phyloP scores from a whole-genome alignment of 257 asterid species.

The Coffea canephora region DNA sequence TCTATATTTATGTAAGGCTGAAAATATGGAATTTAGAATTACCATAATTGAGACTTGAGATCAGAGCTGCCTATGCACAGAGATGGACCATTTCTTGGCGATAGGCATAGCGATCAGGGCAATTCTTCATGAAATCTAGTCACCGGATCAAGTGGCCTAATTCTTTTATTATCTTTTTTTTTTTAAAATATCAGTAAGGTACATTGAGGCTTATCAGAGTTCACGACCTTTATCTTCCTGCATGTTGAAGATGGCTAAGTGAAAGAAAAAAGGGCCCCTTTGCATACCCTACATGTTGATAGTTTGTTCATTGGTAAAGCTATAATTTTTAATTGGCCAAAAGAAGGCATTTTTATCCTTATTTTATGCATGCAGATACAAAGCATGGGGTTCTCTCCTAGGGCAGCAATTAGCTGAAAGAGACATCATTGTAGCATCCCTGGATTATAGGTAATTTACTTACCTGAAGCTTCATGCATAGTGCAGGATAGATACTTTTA shows the following conservation, averaged over 20 bases:
- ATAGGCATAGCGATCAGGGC: not conserved
- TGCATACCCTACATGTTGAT: not conserved
- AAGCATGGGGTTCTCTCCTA: conserved; percentile 97
- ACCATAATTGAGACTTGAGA: not conserved
- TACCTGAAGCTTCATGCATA: conserved; percentile 5
- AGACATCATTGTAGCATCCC: conserved; percentile 91
- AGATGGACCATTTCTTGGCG: not conserved
- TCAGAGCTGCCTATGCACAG: not conserved
- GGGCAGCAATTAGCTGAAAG: conserved; percentile 90
- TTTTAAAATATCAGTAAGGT: not conserved
- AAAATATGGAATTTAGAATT: not conserved
- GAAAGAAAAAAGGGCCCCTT: not conserved
- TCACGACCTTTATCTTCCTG: not conserved
- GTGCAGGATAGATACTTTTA: too few species aligned
- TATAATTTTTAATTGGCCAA: not conserved
- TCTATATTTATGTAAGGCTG: not conserved
- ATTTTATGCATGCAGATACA: conserved; percentile 55
- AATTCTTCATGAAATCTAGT: not conserved
- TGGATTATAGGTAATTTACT: conserved; percentile 79
- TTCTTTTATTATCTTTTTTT: not conserved
- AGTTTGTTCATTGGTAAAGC: not conserved
- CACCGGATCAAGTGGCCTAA: not conserved
- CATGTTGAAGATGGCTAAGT: not conserved
- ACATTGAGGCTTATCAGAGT: not conserved
- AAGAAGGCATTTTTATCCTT: conserved; percentile 4